Base-by-base conservation (phyloP, 768 basidiomycete genomes). In the Lentinula detonsa region DNA sequence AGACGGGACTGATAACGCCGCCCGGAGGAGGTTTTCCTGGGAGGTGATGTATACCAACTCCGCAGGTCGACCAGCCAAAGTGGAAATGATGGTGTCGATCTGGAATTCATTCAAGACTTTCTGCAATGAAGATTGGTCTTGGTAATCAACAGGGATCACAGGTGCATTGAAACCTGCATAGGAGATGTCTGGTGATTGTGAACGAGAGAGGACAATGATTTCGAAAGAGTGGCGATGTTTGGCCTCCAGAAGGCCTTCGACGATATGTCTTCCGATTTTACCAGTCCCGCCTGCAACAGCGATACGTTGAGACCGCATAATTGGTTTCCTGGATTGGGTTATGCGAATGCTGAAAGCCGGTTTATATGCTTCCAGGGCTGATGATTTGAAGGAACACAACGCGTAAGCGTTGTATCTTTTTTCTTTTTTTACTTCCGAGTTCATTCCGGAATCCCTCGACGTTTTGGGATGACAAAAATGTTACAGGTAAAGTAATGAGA, bases 1-100 rank as follows among this genome's bases (percentile, higher is more conserved):
- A 0, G 59, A 37, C 11, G 59, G 59, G 9, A 60, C 35, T 31
- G 39, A 15, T 18, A 60, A 39, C 1, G 33, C 48, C 15, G 59
- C 59, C 3, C 18, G 49, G 28, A 60, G 50, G n/a, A 60, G 50
- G 49, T 52, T 60, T 33, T 52, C 37, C 48, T 60, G 59, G 0
- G 39, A 28, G 9, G 50, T 16, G 37, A 37, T 50, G 46, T 48
- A 59, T 5, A 23, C 21, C 37, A 39, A 39, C 1, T 48, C 46
- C 0, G 46, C 16, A 48, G 46, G 9, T 11, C 2, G n/a, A 10
- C 46, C 48, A 31, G 11, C 11, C 8, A 52, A 13, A 5, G 50
- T 42, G n/a, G 59, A 60, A 35, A 60, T 60, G 59, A 60, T 40
- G 6, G 59, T 60, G 50, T 60, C 59, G 40, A 60, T 52, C n/a